Conservation (phyloP, 306 rosid species). For the Medicago arabica region DNA sequence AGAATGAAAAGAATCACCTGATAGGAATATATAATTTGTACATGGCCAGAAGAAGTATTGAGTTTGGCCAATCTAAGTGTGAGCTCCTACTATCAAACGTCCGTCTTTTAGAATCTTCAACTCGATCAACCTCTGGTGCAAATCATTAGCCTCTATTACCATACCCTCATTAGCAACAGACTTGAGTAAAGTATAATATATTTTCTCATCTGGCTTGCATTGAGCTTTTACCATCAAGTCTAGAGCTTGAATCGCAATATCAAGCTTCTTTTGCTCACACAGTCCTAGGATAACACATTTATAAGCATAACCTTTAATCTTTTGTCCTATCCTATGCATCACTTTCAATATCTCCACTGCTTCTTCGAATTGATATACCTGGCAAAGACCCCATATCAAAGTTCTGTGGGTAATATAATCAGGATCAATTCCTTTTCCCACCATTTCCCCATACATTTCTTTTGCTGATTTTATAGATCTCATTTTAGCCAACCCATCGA, state of each 20-base stretch:
- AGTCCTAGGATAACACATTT: constrained; percentile 67
- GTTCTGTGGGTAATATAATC: constrained; percentile 79
- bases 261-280: constrained; percentile 67
- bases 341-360: constrained; percentile 64
- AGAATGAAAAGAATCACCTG: constrained; percentile 37
- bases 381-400: constrained; percentile 69
- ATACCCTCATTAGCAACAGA: constrained; percentile 80
- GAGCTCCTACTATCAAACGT: constrained; percentile 42
- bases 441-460: constrained; percentile 65
- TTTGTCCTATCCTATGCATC: constrained; percentile 51
- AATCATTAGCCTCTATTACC: constrained; percentile 70
- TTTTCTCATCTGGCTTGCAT: constrained; percentile 58
- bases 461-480: constrained; percentile 70
- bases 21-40: constrained; percentile 36
- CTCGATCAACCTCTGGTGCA: constrained; percentile 63
- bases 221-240: constrained; percentile 69
- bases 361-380: constrained; percentile 57
- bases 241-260: constrained; percentile 74
- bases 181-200: constrained; percentile 60
- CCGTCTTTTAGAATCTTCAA: constrained; percentile 61
- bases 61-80: constrained; percentile 40
- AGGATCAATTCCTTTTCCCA: constrained; percentile 60
- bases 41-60: constrained; percentile 30
- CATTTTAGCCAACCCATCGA: constrained; percentile 66
- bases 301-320: constrained; percentile 51